Evolutionary conservation across 257 asterid species (phyloP).

Genomic region (Solanum clarkiae): DNA sequence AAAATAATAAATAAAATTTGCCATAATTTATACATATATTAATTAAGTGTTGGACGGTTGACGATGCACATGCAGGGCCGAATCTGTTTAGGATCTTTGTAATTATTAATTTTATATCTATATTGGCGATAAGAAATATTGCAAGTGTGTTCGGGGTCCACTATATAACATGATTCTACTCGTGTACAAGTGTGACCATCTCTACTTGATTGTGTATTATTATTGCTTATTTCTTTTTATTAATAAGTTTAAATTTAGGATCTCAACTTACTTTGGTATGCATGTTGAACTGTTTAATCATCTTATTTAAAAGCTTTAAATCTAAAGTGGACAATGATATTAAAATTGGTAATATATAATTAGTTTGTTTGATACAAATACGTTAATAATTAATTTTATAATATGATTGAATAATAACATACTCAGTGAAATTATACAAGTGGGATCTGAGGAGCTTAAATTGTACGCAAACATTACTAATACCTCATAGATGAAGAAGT

Average conservation of each 20-base stretch:
- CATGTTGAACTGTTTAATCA: not conserved
- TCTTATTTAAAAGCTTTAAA: not conserved
- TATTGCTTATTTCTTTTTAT: not conserved
- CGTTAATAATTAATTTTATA: too few species aligned
- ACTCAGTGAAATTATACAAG: too few species aligned
- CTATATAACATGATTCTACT: slow-evolving; percentile 14
- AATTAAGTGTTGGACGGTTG: not conserved
- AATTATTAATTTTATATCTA: not conserved
- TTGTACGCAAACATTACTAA: too few species aligned
- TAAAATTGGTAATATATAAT: not conserved
- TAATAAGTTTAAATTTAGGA: not conserved
- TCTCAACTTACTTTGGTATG: not conserved
- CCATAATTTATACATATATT: not conserved
- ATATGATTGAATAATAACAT: too few species aligned
- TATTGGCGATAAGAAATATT: not conserved
- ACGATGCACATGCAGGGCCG: slow-evolving; percentile 47
- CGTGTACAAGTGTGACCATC: not conserved
- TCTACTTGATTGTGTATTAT: not conserved
- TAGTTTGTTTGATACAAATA: not conserved
- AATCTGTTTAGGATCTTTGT: slow-evolving; percentile 10
- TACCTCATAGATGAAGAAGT: too few species aligned
- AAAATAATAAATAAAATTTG: not conserved
- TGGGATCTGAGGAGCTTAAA: too few species aligned
- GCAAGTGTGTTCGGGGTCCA: not conserved
- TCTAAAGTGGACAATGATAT: not conserved